Base-by-base conservation (phyloP, 2,329 filamentous ascomycete species). In the Polychaeton citri region DNA sequence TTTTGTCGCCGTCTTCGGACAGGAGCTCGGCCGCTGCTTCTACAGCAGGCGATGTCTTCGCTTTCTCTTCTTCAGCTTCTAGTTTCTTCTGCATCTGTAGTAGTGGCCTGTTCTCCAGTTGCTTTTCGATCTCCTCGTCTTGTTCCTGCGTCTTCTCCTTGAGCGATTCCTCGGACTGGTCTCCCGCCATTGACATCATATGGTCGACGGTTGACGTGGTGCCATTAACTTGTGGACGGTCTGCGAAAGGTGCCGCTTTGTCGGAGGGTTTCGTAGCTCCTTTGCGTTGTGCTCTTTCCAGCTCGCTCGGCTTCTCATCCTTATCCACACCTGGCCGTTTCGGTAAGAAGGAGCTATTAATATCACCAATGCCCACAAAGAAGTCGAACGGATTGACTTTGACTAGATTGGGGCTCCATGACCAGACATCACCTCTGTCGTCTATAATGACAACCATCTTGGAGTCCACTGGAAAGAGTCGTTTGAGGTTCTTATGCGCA, bases 361-460 rank as follows among this genome's bases (percentile, higher is more conserved):
- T 98, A 59, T 98, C 90, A 43, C 90, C 90, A 43, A 95, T 94
- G 12, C 90, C 90, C 38, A 92, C 84, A 63, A 96, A 98, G 61
- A 98, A 98, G 57, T 96, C 88, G 57, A 94, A 98, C 0, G 88
- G 85, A 1, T 79, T 78, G 21, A 98, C 90, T 56, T 93, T 94
- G 63, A 98, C 85, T 21, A 98, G 71, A 51, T 98, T 95, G 4
- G 81, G 74, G 48, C 81, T 80, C 69, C 94, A 96, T 47, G 79
- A 76, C 90, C 90, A 98, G 6, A 98, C 88, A 56, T 98, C 90
- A 36, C 85, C 85, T 47, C 90, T 76, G 59, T 98, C 90, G 55
- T 98, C 90, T 45, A 98, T 98, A 50, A 98, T 95, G 39, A 95
- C 87, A 1, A 95, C 92, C 90, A 98, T 98, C 60, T 93, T 88